Percentiles rank a stretch among this genome's conserved stretches.
Conservation (phyloP, 225 moss, liverwort and hornwort species). For the Lunularia cruciata region DNA sequence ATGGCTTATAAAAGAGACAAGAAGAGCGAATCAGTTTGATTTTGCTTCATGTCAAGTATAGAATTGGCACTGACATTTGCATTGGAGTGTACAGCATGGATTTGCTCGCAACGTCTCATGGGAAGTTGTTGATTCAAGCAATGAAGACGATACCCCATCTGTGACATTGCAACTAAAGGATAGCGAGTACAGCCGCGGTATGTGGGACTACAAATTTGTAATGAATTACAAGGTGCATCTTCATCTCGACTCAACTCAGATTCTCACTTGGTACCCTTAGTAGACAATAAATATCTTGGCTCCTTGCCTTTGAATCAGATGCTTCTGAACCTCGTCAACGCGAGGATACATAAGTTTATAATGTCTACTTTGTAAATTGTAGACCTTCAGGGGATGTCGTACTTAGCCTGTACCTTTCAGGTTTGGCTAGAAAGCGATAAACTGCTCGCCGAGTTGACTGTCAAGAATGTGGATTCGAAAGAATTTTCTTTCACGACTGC, state of each 20-base stretch:
- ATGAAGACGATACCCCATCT: slow-evolving; percentile 58
- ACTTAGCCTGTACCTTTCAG: slow-evolving; percentile 33
- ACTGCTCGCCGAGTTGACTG: slow-evolving; percentile 64
- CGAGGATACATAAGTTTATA: too few relatives aligned
- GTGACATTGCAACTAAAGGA: slow-evolving; percentile 78
- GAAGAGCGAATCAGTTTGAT: too few relatives aligned
- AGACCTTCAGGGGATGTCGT: background rate
- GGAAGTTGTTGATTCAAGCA: slow-evolving; percentile 65
- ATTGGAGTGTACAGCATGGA: slow-evolving; percentile 68
- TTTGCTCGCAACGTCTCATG: slow-evolving; percentile 94
- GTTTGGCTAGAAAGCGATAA: slow-evolving; percentile 66
- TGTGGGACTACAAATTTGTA: slow-evolving; percentile 81
- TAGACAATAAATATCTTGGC: too few relatives aligned
- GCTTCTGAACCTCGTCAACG: too few relatives aligned
- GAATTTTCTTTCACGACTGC: slow-evolving; percentile 87
- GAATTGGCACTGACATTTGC: too few relatives aligned
- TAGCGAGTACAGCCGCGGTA: slow-evolving; percentile 78
- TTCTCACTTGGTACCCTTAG: background rate
- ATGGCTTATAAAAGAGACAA: too few relatives aligned
- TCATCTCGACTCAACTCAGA: slow-evolving; percentile 11
- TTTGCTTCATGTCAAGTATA: too few relatives aligned
- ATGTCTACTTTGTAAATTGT: too few relatives aligned
- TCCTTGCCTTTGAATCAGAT: too few relatives aligned
- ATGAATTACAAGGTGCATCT: slow-evolving; percentile 62
- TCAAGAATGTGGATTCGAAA: slow-evolving; percentile 72